Evolutionary conservation across 208 protist genomes (phyloP).

Genomic region (Trypanosoma conorhini): DNA sequence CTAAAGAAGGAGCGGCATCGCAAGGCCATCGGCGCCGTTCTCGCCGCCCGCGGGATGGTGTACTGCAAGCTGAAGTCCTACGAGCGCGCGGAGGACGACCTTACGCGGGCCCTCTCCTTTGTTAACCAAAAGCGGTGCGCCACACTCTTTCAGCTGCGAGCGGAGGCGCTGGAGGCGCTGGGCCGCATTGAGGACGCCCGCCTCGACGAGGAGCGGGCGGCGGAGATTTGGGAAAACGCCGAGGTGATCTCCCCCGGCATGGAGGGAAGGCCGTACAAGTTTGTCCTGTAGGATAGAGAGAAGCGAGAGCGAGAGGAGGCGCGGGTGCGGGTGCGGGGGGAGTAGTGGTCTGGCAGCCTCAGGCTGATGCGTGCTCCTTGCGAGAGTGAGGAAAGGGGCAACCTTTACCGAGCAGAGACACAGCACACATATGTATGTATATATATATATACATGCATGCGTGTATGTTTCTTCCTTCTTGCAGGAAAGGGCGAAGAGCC

Average conservation of each 20-base stretch:
- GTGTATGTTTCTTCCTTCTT: too few relatives aligned
- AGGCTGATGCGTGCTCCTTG: too few relatives aligned
- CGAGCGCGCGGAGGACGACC: slow-evolving; percentile 77
- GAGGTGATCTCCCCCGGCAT: slow-evolving; percentile 81
- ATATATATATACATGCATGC: too few relatives aligned
- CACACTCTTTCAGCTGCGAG: slow-evolving; percentile 86
- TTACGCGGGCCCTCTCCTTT: slow-evolving; percentile 78
- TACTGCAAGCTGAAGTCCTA: slow-evolving; percentile 86
- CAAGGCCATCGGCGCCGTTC: slow-evolving; percentile 77
- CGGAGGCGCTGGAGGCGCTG: slow-evolving; percentile 79
- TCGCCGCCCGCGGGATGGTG: slow-evolving; percentile 81
- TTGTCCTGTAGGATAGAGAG: slow-evolving; percentile 55
- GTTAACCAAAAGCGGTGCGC: slow-evolving; percentile 74
- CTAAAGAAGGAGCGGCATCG: slow-evolving; percentile 73
- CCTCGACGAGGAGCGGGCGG: slow-evolving; percentile 77
- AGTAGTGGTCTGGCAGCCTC: not conserved
- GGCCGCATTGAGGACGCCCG: slow-evolving; percentile 85
- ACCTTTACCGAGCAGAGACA: too few relatives aligned
- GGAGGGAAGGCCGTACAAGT: slow-evolving; percentile 75
- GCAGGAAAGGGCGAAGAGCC: too few relatives aligned
- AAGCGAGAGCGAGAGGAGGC: not conserved
- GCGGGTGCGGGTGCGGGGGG: not conserved
- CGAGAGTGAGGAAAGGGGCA: too few relatives aligned
- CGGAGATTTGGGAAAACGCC: slow-evolving; percentile 88
- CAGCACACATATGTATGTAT: too few relatives aligned